These are phyloP conservation scores for Sporobolomyces pararoseus DNA, from an alignment of 768 basidiomycete species.

Conservation along the genomic window DNA sequence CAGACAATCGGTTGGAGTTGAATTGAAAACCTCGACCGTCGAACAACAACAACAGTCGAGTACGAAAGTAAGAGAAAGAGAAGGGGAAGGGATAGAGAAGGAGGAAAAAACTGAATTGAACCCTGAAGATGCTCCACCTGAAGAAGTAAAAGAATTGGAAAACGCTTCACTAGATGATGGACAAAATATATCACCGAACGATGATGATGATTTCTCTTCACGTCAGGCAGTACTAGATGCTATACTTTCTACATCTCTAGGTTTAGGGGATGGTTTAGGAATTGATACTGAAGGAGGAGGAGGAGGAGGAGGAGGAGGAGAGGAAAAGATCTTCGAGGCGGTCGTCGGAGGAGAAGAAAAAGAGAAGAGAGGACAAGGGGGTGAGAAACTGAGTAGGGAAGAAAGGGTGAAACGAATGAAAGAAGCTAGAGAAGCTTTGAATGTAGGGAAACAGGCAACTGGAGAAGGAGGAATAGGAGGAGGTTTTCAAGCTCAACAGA, in stretches of 20 bases:
- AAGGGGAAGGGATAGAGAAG: neutral
- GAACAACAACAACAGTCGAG: no score
- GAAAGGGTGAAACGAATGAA: conserved; percentile 35
- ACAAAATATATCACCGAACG: no score
- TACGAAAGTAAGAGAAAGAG: neutral
- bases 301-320: no score
- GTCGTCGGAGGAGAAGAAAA: conserved; percentile 14
- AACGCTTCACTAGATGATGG: conserved; percentile 15
- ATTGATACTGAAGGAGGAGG: no score
- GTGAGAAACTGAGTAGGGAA: conserved; percentile 25
- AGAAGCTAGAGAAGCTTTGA: conserved; percentile 28
- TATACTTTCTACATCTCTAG: conserved; percentile 14
- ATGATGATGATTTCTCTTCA: neutral
- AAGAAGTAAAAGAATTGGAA: neutral
- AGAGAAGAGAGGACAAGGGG: neutral
- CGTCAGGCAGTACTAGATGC: conserved; percentile 34
- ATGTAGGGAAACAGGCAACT: neutral
- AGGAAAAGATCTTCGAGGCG: conserved; percentile 35
- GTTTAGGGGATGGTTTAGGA: no score
- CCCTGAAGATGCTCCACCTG: neutral
- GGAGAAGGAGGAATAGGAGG: neutral
- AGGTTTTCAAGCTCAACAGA: conserved; percentile 6
- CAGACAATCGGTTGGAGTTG: neutral
- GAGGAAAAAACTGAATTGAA: neutral
- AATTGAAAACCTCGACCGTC: neutral